Conservation (phyloP, 352 stramenopile species). For the Phytophthora gonapodyides region DNA sequence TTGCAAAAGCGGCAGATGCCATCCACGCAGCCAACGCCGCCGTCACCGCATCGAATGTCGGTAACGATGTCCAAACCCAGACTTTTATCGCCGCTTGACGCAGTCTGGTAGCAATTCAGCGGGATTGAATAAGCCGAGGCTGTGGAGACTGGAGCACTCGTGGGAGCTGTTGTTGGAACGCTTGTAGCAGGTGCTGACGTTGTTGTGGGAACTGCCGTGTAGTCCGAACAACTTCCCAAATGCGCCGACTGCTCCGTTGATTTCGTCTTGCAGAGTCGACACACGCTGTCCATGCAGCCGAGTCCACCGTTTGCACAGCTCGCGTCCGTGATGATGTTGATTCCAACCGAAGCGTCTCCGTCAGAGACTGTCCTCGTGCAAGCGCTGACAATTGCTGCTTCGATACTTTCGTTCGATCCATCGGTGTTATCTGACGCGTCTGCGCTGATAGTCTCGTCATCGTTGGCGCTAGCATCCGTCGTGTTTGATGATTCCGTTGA, state of each 20-base stretch:
- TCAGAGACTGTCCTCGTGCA: constrained; percentile 27
- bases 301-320: constrained; percentile 32
- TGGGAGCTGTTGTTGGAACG: constrained; percentile 2
- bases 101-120: constrained; percentile 28
- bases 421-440: neutral
- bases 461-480: neutral
- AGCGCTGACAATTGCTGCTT: constrained; percentile 1
- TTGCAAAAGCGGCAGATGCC: constrained; percentile 39
- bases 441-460: too few species aligned
- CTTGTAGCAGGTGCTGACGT: constrained; percentile 2
- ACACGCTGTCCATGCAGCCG: constrained; percentile 33
- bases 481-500: constrained; percentile 3
- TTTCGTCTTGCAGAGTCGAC: constrained; percentile 32
- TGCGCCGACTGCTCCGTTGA: constrained; percentile 32
- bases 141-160: constrained; percentile 9
- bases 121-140: constrained; percentile 24
- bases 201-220: neutral
- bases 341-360: constrained; percentile 29
- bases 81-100: constrained; percentile 26
- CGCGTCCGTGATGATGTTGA: constrained; percentile 32
- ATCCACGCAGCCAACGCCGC: constrained; percentile 36
- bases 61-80: constrained; percentile 34
- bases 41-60: constrained; percentile 39
- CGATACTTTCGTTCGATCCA: constrained; percentile 1
- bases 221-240: constrained; percentile 24